Evolutionary conservation across 2,329 filamentous ascomycete genomes (phyloP).

Genomic region (Ophiosphaerella herpotricha): DNA sequence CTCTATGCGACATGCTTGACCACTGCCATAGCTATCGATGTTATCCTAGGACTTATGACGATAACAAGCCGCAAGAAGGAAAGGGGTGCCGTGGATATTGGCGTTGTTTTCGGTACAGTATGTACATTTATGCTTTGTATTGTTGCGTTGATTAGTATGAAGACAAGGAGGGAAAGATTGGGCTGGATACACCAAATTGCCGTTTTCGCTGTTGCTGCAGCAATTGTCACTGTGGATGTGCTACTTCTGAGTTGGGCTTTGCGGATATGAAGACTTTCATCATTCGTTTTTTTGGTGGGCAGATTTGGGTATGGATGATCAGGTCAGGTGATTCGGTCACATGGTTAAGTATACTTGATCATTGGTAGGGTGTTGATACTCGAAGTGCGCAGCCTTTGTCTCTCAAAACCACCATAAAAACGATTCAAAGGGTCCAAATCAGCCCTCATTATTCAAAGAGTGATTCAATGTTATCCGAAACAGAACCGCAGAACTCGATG

Average conservation of each 20-base stretch:
- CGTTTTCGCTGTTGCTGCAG: slow-evolving; percentile 31
- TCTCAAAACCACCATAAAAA: too few relatives aligned
- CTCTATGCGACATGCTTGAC: slow-evolving; percentile 58
- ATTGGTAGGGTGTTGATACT: too few relatives aligned
- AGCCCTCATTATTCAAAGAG: too few relatives aligned
- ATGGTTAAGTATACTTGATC: too few relatives aligned
- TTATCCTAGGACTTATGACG: slow-evolving; percentile 68
- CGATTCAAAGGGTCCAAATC: too few relatives aligned
- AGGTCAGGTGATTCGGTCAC: too few relatives aligned
- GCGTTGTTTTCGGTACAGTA: slow-evolving; percentile 71
- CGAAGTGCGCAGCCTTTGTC: too few relatives aligned
- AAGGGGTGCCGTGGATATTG: slow-evolving; percentile 73
- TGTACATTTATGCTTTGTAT: slow-evolving; percentile 58
- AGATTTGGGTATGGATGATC: neutral
- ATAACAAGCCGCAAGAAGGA: slow-evolving; percentile 70
- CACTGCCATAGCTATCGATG: slow-evolving; percentile 66
- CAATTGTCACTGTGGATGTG: slow-evolving; percentile 34
- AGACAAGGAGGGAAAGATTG: slow-evolving; percentile 32
- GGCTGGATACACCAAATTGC: slow-evolving; percentile 39
- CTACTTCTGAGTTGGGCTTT: slow-evolving; percentile 37
- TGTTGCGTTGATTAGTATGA: slow-evolving; percentile 39
- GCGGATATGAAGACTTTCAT: neutral
- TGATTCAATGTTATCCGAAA: too few relatives aligned
- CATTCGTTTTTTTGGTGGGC: neutral
- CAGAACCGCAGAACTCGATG: too few relatives aligned